phyloP scores from a whole-genome alignment of 1,284 basidiomycete genomes.

The Psilocybe mexicana region DNA sequence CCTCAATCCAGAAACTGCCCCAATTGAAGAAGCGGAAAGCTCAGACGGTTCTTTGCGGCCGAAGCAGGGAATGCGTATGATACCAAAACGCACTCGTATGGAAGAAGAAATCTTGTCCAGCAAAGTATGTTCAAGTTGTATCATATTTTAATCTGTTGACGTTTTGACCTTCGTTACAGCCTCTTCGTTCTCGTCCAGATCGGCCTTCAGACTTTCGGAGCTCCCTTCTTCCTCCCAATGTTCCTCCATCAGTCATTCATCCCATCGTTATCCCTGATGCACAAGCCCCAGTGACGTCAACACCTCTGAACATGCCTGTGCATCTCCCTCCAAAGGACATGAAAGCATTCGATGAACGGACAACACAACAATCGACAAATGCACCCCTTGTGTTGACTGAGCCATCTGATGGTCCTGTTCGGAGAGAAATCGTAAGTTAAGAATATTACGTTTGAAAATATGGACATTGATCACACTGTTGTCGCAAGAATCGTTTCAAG shows the following conservation, averaged over 20 bases:
- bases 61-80: conserved; percentile 12
- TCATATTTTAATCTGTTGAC: not conserved
- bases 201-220: not conserved
- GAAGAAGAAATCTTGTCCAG: conserved; percentile 9
- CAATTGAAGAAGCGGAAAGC: conserved; percentile 25
- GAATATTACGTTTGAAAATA: not conserved
- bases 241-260: not conserved
- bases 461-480: not conserved
- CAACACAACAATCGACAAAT: not conserved
- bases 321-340: conserved; percentile 20
- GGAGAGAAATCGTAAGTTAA: conserved; percentile 22
- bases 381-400: not conserved
- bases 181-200: conserved; percentile 6
- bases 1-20: conserved; percentile 6
- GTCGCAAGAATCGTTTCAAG: conserved; percentile 20
- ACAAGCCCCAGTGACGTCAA: conserved; percentile 8
- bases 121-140: conserved; percentile 14
- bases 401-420: conserved; percentile 5
- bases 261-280: not conserved
- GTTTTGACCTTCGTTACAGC: not conserved
- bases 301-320: conserved; percentile 15
- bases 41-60: conserved; percentile 28
- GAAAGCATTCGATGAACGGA: conserved; percentile 5
- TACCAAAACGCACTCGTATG: conserved; percentile 16
- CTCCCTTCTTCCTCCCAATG: not conserved